Evolutionary conservation across 1,284 basidiomycete species (phyloP), one percentile per base, ranked within the genome.

Genomic region (Coniferiporia sulphurascens): DNA sequence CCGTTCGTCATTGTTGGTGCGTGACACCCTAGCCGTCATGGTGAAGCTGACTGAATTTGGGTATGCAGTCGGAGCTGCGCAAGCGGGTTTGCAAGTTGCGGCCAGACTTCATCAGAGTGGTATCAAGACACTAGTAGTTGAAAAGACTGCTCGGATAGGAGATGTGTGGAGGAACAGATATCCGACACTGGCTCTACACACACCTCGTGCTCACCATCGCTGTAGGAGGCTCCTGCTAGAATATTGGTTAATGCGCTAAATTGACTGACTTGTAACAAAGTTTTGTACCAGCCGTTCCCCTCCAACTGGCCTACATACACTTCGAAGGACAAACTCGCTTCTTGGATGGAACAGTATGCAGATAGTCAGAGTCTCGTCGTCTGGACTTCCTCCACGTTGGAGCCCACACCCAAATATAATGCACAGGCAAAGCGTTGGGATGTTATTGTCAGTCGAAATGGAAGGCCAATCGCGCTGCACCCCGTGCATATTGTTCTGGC

Each of bases 101-200:
- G 81, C 83, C 13, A 72, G 80, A 12, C 78, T 84, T 59, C 75
- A 75, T 52, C 74, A 79, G 55, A 76, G 83, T 70, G 73, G 77
- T 22, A 75, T 85, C 4, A 70, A 73, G 3, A 66, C 77, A 0
- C 67, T 85, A 10, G 69, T 84, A 3, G 69, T 85, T 43, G 83
- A 86, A 62, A 70, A 69, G 43, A 71, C 76, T 49, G 63, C 71
- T 34, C 70, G 77, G 4, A 69, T 85, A 3, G 83, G 84, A 6
- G 81, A 84, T 66, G 76, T 75, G 60, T 85, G 82, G 83, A 69
- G 81, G 38, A 71, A 74, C 35, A 73, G 82, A 13, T 84, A 85
- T 66, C 74, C 78, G 43, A 75, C 77, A 1, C 66, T 83, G 27
- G 76, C 73, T 1, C 68, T 83, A 13, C 80, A 83, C 64, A 80